These are phyloP conservation scores for Escallonia herrerae DNA, from an alignment of 129 eudicot species.

Conservation along the genomic window DNA sequence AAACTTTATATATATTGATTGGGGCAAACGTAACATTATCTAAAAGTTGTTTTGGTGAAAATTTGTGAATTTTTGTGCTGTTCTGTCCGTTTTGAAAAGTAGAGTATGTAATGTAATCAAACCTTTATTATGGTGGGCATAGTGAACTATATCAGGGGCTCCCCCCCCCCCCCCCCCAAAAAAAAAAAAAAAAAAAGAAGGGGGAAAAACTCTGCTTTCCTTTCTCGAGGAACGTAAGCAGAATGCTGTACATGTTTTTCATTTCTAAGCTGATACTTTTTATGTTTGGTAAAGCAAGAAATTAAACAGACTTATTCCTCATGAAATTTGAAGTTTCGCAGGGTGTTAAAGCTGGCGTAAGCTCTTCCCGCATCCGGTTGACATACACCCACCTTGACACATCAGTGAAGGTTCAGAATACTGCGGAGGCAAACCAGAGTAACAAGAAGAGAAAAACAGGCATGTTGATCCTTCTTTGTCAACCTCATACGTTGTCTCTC, in stretches of 20 bases:
- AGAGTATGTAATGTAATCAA: no score
- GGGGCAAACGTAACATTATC: no score
- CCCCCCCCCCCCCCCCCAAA: not conserved
- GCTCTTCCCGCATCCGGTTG: constrained; percentile 73
- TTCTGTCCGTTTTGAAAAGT: no score
- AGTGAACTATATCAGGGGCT: not conserved
- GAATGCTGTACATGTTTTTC: not conserved
- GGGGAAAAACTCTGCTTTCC: no score
- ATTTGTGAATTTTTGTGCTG: no score
- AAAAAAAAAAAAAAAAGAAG: not conserved
- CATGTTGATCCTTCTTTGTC: constrained; percentile 16
- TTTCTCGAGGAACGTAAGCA: no score
- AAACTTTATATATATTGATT: no score
- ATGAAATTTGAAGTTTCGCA: constrained; percentile 30
- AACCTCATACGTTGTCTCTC: not conserved
- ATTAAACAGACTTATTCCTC: constrained; percentile 12
- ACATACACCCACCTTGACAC: constrained; percentile 49
- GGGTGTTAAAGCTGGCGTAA: constrained; percentile 52
- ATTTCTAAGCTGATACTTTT: not conserved
- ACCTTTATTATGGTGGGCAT: not conserved
- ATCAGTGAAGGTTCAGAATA: constrained; percentile 20
- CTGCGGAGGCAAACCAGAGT: constrained; percentile 37
- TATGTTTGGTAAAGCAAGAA: not conserved
- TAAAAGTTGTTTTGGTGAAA: no score
- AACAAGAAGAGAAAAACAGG: constrained; percentile 81